phyloP scores from a whole-genome alignment of 2,329 filamentous ascomycete species.

The Aspergillus fijiensis region DNA sequence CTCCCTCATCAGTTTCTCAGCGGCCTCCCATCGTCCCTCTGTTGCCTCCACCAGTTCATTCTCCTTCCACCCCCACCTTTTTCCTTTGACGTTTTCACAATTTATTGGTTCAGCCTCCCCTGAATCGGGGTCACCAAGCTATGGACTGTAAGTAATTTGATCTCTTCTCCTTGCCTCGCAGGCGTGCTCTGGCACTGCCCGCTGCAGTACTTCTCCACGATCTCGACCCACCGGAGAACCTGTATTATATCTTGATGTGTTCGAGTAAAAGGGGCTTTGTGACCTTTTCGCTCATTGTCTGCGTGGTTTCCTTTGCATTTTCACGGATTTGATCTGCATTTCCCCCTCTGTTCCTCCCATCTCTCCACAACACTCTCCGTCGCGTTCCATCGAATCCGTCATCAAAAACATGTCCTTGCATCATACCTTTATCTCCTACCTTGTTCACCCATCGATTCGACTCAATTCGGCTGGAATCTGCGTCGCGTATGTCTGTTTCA shows the following conservation, averaged over 20 bases:
- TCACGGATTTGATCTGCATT: conserved; percentile 24
- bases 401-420: conserved; percentile 40
- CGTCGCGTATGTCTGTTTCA: conserved; percentile 38
- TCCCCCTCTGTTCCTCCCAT: conserved; percentile 20
- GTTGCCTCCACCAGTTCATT: conserved; percentile 32
- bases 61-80: conserved; percentile 19
- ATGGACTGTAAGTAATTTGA: conserved; percentile 60
- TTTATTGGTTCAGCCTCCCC: conserved; percentile 34
- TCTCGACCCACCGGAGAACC: conserved; percentile 40
- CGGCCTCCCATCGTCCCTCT: conserved; percentile 33
- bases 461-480: conserved; percentile 27
- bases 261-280: conserved; percentile 18
- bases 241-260: conserved; percentile 25
- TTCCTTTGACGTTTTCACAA: conserved; percentile 29
- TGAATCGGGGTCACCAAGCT: conserved; percentile 50
- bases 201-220: conserved; percentile 41
- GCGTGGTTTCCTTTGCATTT: conserved; percentile 19
- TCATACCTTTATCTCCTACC: conserved; percentile 34
- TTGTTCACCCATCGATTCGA: conserved; percentile 21
- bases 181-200: conserved; percentile 33
- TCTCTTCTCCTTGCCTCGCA: conserved; percentile 31
- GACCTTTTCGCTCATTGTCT: conserved; percentile 16
- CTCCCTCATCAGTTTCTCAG: conserved; percentile 35
- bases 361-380: conserved; percentile 24
- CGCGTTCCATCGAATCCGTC: conserved; percentile 38